Evolutionary conservation across 495 filamentous ascomycete species (phyloP).

Genomic region (Parmelia sp.): DNA sequence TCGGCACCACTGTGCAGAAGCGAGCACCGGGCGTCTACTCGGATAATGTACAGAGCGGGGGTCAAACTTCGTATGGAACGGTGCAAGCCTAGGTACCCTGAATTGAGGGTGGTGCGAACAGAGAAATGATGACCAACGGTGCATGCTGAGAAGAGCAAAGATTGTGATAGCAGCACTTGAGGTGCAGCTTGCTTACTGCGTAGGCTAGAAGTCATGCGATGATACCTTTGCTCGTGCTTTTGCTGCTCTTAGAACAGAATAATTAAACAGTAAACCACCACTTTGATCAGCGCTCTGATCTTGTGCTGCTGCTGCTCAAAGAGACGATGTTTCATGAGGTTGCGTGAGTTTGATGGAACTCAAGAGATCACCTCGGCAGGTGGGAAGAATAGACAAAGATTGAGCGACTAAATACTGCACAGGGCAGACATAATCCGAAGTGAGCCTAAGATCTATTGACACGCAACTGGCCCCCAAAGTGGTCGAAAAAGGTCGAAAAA

Average conservation of each 20-base stretch:
- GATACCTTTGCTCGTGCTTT: slow-evolving; percentile 1
- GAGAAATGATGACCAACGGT: not conserved
- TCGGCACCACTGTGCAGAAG: slow-evolving; percentile 41
- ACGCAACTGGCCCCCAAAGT: not conserved
- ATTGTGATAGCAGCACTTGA: not conserved
- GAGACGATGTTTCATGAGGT: not conserved
- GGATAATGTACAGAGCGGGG: slow-evolving; percentile 67
- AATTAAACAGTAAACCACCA: not conserved
- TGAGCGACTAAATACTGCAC: not conserved
- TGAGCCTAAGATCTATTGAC: not conserved
- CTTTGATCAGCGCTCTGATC: not conserved
- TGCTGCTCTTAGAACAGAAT: not conserved
- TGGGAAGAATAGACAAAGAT: not conserved
- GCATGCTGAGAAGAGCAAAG: not conserved
- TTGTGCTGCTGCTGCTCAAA: not conserved
- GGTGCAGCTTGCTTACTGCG: not conserved
- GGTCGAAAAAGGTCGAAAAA: not conserved
- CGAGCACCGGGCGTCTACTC: slow-evolving; percentile 74
- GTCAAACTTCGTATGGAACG: slow-evolving; percentile 38
- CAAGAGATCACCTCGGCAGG: not conserved
- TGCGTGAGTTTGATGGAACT: not conserved
- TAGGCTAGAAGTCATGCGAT: not conserved
- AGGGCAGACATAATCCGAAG: not conserved
- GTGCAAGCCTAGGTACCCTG: slow-evolving; percentile 4
- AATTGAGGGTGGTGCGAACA: not conserved